A percentile compares a stretch with the other conserved stretches of the same genome.
Conservation (phyloP, 257 asterid genomes). For the Lithospermum erythrorhizon region DNA sequence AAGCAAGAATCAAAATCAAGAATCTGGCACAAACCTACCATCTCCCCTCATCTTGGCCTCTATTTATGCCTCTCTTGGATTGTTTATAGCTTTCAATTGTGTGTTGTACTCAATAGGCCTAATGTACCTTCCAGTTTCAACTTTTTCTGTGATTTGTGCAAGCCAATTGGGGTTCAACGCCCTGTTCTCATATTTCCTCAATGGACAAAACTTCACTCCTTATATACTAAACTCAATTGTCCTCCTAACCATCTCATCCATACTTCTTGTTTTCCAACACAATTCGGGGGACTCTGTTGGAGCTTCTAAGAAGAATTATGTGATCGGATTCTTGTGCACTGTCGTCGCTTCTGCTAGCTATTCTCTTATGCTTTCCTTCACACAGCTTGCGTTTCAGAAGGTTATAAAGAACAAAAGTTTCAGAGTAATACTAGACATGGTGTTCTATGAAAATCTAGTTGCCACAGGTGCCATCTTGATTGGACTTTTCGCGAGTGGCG, state of each 20-base stretch:
- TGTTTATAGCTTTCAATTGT: slow-evolving; percentile 27
- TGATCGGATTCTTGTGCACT: slow-evolving; percentile 28
- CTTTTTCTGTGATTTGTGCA: slow-evolving; percentile 44
- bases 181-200: slow-evolving; percentile 48
- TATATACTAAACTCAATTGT: slow-evolving; percentile 48
- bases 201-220: slow-evolving; percentile 55
- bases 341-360: slow-evolving; percentile 21
- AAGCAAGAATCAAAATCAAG: neutral
- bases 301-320: slow-evolving; percentile 7
- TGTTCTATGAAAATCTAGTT: slow-evolving; percentile 20
- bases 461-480: slow-evolving; percentile 20
- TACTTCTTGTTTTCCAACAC: slow-evolving; percentile 17
- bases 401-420: slow-evolving; percentile 37
- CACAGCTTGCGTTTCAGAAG: slow-evolving; percentile 32
- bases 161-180: slow-evolving; percentile 61
- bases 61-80: slow-evolving; percentile 30
- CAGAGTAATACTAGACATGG: slow-evolving; percentile 25
- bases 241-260: slow-evolving; percentile 33
- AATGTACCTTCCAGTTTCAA: slow-evolving; percentile 45
- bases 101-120: slow-evolving; percentile 45
- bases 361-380: slow-evolving; percentile 13
- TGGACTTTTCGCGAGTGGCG: slow-evolving; percentile 59
- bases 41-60: slow-evolving; percentile 13
- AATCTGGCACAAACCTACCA: neutral
- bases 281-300: slow-evolving; percentile 4